phyloP scores from a whole-genome alignment of 2,329 filamentous ascomycete genomes.

The Aspergillus sp. region DNA sequence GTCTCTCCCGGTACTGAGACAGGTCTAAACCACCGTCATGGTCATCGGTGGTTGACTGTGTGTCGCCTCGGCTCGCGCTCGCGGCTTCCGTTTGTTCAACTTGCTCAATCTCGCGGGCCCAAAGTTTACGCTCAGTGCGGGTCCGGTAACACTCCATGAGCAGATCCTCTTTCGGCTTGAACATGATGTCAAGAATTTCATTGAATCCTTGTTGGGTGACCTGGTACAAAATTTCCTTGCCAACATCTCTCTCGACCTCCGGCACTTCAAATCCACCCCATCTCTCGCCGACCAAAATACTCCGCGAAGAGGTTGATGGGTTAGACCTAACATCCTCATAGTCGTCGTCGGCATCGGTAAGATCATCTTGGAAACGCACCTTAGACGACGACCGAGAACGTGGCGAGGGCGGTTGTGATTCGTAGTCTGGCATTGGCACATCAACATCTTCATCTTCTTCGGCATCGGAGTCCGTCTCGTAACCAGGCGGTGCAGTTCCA shows the following conservation, averaged over 20 bases:
- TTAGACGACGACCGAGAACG: constrained; percentile 75
- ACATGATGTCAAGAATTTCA: constrained; percentile 83
- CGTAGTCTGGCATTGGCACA: constrained; percentile 26
- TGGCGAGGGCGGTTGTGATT: constrained; percentile 46
- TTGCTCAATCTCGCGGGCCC: constrained; percentile 42
- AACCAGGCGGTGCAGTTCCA: constrained; percentile 62
- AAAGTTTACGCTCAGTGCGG: constrained; percentile 59
- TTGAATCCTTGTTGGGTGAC: constrained; percentile 91
- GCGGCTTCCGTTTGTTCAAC: constrained; percentile 32
- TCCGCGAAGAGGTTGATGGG: constrained; percentile 69
- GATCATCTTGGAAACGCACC: constrained; percentile 72
- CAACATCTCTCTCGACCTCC: constrained; percentile 76
- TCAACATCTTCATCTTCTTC: constrained; percentile 49
- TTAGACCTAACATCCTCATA: constrained; percentile 62
- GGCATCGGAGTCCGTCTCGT: constrained; percentile 44
- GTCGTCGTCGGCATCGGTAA: constrained; percentile 63
- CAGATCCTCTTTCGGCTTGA: constrained; percentile 75
- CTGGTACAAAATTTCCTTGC: constrained; percentile 86
- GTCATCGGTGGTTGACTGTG: constrained; percentile 21
- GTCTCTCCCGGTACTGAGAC: constrained; percentile 32
- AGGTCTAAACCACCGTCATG: constrained; percentile 29
- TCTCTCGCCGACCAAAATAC: constrained; percentile 64
- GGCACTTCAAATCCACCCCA: constrained; percentile 79
- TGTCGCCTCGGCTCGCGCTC: constrained; percentile 16
- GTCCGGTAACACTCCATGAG: constrained; percentile 68